Percentiles rank a stretch among this genome's conserved stretches.
Conservation (phyloP, 768 basidiomycete species). For the Tricholoma hemisulphureum region DNA sequence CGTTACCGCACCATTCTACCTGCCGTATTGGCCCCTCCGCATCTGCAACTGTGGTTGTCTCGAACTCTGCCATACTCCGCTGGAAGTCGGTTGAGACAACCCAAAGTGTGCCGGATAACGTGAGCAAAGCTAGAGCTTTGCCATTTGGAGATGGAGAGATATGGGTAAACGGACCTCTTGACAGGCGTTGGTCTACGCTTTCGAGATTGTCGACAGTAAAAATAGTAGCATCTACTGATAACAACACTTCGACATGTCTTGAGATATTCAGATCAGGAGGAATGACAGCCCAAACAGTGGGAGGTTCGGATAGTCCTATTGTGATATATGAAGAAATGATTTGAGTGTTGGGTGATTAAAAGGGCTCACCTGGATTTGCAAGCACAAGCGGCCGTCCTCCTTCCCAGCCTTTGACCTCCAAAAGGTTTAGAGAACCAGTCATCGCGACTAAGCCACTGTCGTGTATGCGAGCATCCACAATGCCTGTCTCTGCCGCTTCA, state of each 20-base stretch:
- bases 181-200: constrained; percentile 81
- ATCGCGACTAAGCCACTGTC: constrained; percentile 86
- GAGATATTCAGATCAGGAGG: constrained; percentile 88
- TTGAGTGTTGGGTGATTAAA: background rate
- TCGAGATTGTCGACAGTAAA: constrained; percentile 88
- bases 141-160: constrained; percentile 92
- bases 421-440: constrained; percentile 67
- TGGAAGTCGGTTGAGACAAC: constrained; percentile 96
- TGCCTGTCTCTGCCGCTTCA: constrained; percentile 79
- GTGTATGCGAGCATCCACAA: constrained; percentile 83
- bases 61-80: constrained; percentile 83
- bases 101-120: constrained; percentile 71
- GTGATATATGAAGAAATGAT: constrained; percentile 4
- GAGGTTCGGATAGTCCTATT: constrained; percentile 72
- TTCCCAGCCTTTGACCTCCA: constrained; percentile 90
- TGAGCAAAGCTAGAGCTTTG: constrained; percentile 84
- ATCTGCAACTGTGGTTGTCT: constrained; percentile 55
- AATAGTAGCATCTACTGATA: constrained; percentile 80
- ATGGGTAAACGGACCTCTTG: constrained; percentile 85
- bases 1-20: constrained; percentile 95
- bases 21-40: constrained; percentile 61
- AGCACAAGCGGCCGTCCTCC: constrained; percentile 71
- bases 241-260: constrained; percentile 84
- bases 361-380: constrained; percentile 66
- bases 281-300: constrained; percentile 83